phyloP scores from a whole-genome alignment of 768 basidiomycete species.

The Sarcodon aspratus region DNA sequence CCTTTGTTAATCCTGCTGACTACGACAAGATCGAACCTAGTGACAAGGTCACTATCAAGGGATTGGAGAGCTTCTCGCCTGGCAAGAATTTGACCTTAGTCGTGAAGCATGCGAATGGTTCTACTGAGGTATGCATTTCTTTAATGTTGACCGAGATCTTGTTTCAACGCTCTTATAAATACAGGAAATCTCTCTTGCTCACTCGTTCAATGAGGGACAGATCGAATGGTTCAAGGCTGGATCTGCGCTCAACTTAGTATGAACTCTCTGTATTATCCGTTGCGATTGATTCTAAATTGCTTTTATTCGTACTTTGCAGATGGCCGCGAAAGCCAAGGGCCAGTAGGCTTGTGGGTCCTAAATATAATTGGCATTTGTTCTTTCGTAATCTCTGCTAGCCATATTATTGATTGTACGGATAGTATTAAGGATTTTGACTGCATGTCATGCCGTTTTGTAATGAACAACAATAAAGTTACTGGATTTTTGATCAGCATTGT shows the following conservation, averaged over 20 bases:
- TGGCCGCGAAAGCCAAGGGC: slow-evolving; percentile 54
- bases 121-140: slow-evolving; percentile 39
- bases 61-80: slow-evolving; percentile 80
- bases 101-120: slow-evolving; percentile 76
- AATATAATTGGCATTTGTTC: too few relatives aligned
- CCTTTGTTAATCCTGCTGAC: slow-evolving; percentile 84
- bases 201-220: slow-evolving; percentile 95
- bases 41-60: slow-evolving; percentile 85
- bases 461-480: too few relatives aligned
- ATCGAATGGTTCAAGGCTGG: slow-evolving; percentile 99
- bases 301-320: slow-evolving; percentile 24
- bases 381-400: too few relatives aligned
- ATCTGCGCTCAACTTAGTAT: slow-evolving; percentile 79
- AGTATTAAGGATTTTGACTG: too few relatives aligned
- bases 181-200: slow-evolving; percentile 66
- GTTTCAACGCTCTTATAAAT: slow-evolving; percentile 7
- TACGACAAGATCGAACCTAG: slow-evolving; percentile 86
- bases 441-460: too few relatives aligned
- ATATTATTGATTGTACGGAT: too few relatives aligned
- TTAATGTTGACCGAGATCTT: neutral
- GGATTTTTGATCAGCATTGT: too few relatives aligned
- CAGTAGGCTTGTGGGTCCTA: neutral
- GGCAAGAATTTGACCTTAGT: slow-evolving; percentile 84
- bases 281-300: neutral
- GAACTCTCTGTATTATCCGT: slow-evolving; percentile 11